Percentiles rank a stretch among this genome's conserved stretches.
Conservation (phyloP, 140 eudicot species). For the Flaveria floridana region DNA sequence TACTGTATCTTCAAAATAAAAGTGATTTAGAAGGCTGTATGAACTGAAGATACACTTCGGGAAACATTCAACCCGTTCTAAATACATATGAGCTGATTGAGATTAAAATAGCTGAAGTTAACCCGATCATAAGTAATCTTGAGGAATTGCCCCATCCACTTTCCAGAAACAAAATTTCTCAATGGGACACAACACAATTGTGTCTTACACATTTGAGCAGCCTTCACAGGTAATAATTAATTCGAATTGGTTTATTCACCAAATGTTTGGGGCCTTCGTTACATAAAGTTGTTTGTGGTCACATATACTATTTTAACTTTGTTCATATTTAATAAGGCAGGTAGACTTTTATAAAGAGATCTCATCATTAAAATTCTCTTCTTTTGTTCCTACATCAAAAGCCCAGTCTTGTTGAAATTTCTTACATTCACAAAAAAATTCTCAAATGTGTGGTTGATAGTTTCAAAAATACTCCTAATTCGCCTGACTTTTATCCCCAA, state of each 20-base stretch:
- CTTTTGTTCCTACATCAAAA: constrained; percentile 7
- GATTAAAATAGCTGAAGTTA: background rate
- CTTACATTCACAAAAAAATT: constrained; percentile 9
- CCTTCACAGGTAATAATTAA: background rate
- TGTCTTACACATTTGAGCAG: background rate
- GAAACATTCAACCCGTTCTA: background rate
- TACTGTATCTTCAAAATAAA: constrained; percentile 1
- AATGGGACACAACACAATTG: background rate
- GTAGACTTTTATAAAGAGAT: constrained; percentile 2
- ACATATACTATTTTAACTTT: background rate
- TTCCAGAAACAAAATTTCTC: background rate
- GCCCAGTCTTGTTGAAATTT: background rate
- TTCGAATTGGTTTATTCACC: background rate
- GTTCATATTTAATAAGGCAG: background rate
- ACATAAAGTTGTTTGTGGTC: constrained; percentile 10
- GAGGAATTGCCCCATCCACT: background rate
- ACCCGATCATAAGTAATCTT: constrained; percentile 1
- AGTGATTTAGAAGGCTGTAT: constrained; percentile 2
- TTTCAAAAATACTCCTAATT: background rate
- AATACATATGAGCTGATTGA: background rate
- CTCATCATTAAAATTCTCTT: background rate
- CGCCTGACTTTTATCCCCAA: constrained; percentile 17
- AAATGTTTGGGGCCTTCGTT: constrained; percentile 6
- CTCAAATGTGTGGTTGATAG: background rate
- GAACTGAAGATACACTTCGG: background rate